Evolutionary conservation across 345 rosid genomes (phyloP), one percentile per base, ranked within the genome.

Genomic region (Populus davidiana): DNA sequence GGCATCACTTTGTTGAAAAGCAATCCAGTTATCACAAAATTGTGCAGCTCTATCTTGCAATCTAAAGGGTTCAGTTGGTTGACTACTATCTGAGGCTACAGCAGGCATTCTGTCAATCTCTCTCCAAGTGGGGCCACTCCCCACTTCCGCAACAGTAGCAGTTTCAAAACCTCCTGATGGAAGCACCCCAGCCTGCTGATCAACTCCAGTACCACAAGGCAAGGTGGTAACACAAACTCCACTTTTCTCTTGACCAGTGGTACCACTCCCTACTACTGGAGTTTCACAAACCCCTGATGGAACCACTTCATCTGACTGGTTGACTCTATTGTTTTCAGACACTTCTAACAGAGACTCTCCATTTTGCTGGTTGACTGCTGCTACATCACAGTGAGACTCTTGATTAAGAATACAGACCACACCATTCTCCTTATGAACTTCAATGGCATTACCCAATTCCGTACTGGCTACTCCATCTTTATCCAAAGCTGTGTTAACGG

Each of bases 11-110:
- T 64, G 85, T 36, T 64, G 80, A 56, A 83, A 79, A 77, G 73
- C 74, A 77, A 70, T 77, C 61, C 52, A 77, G 39, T 44, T 76
- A 69, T 66, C 87, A 78, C 20, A 72, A 62, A 61, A 54, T 25
- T 59, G 75, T 77, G 82, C 82, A 69, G 73, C 76, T 78, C 82
- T 79, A 76, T 69, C 78, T 74, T 75, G 83, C 25, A 59, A 74
- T 80, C 61, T 82, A 79, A 86, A 76, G 67, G 84, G 80, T 75
- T 83, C 35, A n/a, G 74, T 65, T 43, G 78, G 82, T 52, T 52
- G 23, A 7, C 41, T 14, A 44, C 16, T 44, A 70, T 17, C 47
- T n/a, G 72, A 14, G 72, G 69, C 14, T 8, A 6, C 61, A 6
- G n/a, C 9, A 27, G 21, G 29, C 18, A 36, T 33, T n/a, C 47